Conservation (phyloP, 2,329 filamentous ascomycete genomes). For the Alternaria brassicicola region DNA sequence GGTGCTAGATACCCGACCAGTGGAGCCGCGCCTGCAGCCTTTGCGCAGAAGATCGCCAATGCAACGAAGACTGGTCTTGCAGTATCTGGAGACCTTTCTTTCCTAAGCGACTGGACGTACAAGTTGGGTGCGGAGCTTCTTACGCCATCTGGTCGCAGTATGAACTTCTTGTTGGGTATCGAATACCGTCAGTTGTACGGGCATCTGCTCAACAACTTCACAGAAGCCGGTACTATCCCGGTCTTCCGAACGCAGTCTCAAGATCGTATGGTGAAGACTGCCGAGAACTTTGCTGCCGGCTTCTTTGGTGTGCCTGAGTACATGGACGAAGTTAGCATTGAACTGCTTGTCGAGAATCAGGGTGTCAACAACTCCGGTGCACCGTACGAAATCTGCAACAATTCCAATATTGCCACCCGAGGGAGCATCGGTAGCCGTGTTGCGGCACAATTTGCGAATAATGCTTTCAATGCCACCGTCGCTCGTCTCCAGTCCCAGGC, state of each 20-base stretch:
- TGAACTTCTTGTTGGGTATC: constrained; percentile 52
- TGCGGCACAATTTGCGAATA: constrained; percentile 29
- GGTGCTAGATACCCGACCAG: constrained; percentile 41
- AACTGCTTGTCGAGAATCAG: constrained; percentile 35
- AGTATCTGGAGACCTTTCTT: constrained; percentile 37
- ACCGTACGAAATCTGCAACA: constrained; percentile 38
- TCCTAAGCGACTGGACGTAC: constrained; percentile 36
- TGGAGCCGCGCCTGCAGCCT: constrained; percentile 30
- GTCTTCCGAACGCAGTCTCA: constrained; percentile 45
- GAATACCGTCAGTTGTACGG: constrained; percentile 52
- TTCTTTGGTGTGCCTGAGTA: constrained; percentile 44
- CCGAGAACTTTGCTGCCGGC: constrained; percentile 41
- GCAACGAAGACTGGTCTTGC: constrained; percentile 32
- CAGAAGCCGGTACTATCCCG: constrained; percentile 45
- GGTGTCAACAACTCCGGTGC: constrained; percentile 40
- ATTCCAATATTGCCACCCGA: constrained; percentile 34
- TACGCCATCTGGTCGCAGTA: constrained; percentile 39
- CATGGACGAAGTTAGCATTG: constrained; percentile 36
- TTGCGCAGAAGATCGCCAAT: constrained; percentile 36
- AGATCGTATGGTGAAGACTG: constrained; percentile 44
- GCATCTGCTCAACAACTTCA: constrained; percentile 54
- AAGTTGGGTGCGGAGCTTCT: constrained; percentile 41
- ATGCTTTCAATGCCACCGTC: constrained; percentile 39
- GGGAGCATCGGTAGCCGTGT: constrained; percentile 37
- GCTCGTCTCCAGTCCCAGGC: constrained; percentile 37